Evolutionary conservation across 2,329 filamentous ascomycete species (phyloP), one percentile per base, ranked within the genome.

Genomic region (Fusarium brachygibbosum): DNA sequence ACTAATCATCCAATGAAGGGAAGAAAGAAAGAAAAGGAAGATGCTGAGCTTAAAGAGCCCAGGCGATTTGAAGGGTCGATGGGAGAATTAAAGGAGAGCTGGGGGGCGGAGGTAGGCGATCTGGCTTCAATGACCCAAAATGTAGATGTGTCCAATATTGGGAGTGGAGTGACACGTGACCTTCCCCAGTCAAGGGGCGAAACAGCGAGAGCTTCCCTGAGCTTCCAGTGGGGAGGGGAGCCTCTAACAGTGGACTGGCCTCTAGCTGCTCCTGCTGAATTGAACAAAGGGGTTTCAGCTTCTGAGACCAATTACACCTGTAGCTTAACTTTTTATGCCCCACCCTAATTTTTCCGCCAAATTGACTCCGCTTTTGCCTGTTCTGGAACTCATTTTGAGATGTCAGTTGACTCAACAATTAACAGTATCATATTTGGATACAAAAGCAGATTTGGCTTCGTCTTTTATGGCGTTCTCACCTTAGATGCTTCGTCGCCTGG

Each of bases 81-180:
- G 74, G 74, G 74, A 71, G 70, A 73, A 74, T 71, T 73, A 77
- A 76, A 79, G 76, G 78, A 76, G 78, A 76, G 76, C 73, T 76
- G 75, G 72, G 72, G 76, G 70, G 73, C 67, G 73, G 76, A 77
- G 73, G 74, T 73, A 77, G 76, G 77, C 77, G 78, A 83, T 83
- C 80, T 83, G 81, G 79, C 81, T 80, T 82, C 79, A 81, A 78
- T 73, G 74, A 73, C 72, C 75, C 60, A 68, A 82, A 80, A 73
- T 76, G 80, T 77, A 79, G 76, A 82, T 82, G 81, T 83, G 82
- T 80, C 81, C 81, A 80, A 78, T 79, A 79, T 78, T 78, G 74
- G 71, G 69, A 70, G 74, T 75, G 75, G 77, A 76, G 68, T 58
- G 45, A 52, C 78, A 81, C 76, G 76, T 78, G 78, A 80, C 76